Evolutionary conservation across 768 basidiomycete genomes (phyloP).

Genomic region (Amylocystis lapponica): DNA sequence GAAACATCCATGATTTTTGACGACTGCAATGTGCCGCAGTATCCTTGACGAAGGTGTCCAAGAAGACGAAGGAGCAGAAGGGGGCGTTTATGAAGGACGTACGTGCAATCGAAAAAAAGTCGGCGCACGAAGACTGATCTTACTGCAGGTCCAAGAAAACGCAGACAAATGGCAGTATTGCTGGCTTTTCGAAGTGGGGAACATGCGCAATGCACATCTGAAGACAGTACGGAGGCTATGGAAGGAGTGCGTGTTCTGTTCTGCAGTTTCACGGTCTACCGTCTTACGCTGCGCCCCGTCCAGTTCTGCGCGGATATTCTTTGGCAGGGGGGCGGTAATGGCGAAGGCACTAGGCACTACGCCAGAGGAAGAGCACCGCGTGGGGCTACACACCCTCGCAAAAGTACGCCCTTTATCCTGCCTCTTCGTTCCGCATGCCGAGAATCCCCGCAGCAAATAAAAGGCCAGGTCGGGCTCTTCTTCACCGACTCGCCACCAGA

Average conservation of each 20-base stretch:
- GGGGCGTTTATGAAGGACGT: constrained; percentile 76
- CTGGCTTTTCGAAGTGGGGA: constrained; percentile 93
- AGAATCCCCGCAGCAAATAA: constrained; percentile 60
- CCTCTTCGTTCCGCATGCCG: neutral
- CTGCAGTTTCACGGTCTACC: neutral
- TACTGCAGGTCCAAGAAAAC: constrained; percentile 65
- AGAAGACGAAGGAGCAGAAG: constrained; percentile 93
- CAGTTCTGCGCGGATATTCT: constrained; percentile 87
- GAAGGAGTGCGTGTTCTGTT: constrained; percentile 65
- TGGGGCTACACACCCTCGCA: constrained; percentile 75
- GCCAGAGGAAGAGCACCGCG: constrained; percentile 77
- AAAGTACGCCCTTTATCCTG: constrained; percentile 40
- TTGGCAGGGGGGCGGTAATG: constrained; percentile 86
- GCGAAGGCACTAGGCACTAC: constrained; percentile 91
- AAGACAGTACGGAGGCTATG: constrained; percentile 91
- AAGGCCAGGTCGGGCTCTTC: constrained; percentile 90
- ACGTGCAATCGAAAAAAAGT: too few relatives aligned
- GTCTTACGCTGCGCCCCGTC: neutral
- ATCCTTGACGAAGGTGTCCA: constrained; percentile 88
- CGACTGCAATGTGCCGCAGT: constrained; percentile 39
- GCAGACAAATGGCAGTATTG: constrained; percentile 91
- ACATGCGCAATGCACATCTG: constrained; percentile 91
- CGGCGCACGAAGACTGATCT: constrained; percentile 3
- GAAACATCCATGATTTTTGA: neutral
- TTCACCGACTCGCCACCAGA: constrained; percentile 88